Evolutionary conservation across 148 eudicot genomes (phyloP), one percentile per base, ranked within the genome.

Genomic region (Persicaria tinctoria): DNA sequence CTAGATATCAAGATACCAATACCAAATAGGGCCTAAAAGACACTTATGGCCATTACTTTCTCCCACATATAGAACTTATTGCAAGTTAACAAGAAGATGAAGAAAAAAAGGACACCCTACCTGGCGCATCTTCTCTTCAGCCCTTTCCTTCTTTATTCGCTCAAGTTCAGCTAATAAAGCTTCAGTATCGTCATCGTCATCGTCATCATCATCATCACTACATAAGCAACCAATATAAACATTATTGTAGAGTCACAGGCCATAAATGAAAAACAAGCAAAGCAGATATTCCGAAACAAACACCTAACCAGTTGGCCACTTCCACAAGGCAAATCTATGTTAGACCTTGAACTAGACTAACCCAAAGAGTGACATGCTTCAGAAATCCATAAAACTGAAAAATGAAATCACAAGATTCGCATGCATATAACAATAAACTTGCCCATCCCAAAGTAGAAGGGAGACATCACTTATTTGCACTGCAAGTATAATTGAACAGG

Each of bases 141-240:
- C 97, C 79, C 87, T 95, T 84, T 95, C 99, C 83, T 83, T 92
- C 87, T 83, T 92, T 82, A 94, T 86, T 16, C 83, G 90, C 81
- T 90, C 97, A 83, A 94, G 98, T 80, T 89, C 97, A 44, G 94
- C 94, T 81, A 90, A 75, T 14, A 95, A 93, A 76, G 99, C 99
- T 84, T 89, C 99, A 23, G 90, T 90, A 80, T 95, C 96, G 84
- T 92, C 99, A 46, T 90, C 98, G 3, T 95, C 98, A 23, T 93
- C 97, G 7, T 93, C 96, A 80, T 95, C 96, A 83, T 92, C 99
- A 46, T 91, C 97, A 5, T 91, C 97, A n/a, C 87, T 90, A 16
- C 78, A 76, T 38, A 51, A 54, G 23, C 57, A 50, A 20, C 56
- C 60, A 80, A 76, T 23, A 50, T 45, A 20, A 12, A 10, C 2